Evolutionary conservation across 2,329 filamentous ascomycete genomes (phyloP).

Genomic region (Esteya vermicola): DNA sequence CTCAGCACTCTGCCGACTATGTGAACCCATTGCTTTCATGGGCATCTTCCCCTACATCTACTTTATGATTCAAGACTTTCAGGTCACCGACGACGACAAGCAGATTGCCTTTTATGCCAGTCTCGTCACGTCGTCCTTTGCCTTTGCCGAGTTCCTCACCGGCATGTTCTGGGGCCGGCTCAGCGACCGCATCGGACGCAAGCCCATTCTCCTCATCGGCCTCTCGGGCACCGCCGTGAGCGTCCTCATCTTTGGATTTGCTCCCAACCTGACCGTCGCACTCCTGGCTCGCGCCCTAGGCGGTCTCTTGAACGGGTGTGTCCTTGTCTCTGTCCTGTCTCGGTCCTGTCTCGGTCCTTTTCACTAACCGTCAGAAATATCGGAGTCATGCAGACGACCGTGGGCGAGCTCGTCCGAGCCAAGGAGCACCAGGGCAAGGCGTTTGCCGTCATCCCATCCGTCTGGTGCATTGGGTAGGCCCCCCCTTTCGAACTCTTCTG

Average conservation of each 20-base stretch:
- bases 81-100: slow-evolving; percentile 62
- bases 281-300: slow-evolving; percentile 79
- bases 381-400: slow-evolving; percentile 86
- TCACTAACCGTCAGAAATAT: slow-evolving; percentile 51
- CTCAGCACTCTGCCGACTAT: slow-evolving; percentile 80
- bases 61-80: slow-evolving; percentile 90
- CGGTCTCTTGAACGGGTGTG: slow-evolving; percentile 81
- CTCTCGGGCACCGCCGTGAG: slow-evolving; percentile 82
- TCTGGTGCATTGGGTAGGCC: slow-evolving; percentile 80
- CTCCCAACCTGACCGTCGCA: slow-evolving; percentile 66
- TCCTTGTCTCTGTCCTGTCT: slow-evolving; percentile 12
- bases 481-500: too few relatives aligned
- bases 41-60: slow-evolving; percentile 98
- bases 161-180: slow-evolving; percentile 86
- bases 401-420: slow-evolving; percentile 82
- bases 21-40: slow-evolving; percentile 98
- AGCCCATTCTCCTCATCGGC: slow-evolving; percentile 83
- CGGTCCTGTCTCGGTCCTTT: neutral
- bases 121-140: slow-evolving; percentile 92
- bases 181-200: slow-evolving; percentile 83
- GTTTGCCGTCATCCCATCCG: slow-evolving; percentile 94
- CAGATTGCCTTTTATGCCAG: slow-evolving; percentile 86
- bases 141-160: slow-evolving; percentile 86
- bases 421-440: slow-evolving; percentile 90
- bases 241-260: slow-evolving; percentile 85